Conservation (phyloP, 306 rosid genomes). For the Hylodesmum podocarpum region DNA sequence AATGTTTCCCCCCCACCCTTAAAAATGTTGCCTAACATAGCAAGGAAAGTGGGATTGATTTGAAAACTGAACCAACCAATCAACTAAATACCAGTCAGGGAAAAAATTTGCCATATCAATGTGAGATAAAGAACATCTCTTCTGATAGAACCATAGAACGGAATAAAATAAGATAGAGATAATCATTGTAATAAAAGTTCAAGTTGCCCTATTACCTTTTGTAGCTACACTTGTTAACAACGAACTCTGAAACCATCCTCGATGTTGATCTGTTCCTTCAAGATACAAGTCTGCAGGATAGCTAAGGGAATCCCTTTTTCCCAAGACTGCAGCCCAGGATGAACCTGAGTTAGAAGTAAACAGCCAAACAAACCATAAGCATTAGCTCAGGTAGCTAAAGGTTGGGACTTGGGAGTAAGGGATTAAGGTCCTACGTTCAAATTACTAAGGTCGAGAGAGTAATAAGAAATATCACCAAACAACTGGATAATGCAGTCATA, state of each 20-base stretch:
- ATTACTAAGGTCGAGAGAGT: background rate
- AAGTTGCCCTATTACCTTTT: constrained; percentile 52
- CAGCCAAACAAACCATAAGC: constrained; percentile 9
- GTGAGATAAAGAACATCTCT: background rate
- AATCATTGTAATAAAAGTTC: constrained; percentile 2
- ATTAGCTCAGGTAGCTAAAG: constrained; percentile 10
- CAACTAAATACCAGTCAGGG: background rate
- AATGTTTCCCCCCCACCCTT: no score
- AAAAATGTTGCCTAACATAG: background rate
- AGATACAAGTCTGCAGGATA: constrained; percentile 95
- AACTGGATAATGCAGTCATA: background rate
- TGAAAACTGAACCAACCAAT: background rate
- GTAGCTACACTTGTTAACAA: constrained; percentile 90
- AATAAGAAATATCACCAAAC: background rate
- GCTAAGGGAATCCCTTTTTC: constrained; percentile 61
- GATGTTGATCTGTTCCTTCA: constrained; percentile 99
- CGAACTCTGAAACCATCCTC: constrained; percentile 99
- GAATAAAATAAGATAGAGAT: background rate
- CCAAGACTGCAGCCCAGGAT: constrained; percentile 98
- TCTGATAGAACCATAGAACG: background rate
- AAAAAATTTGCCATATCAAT: background rate
- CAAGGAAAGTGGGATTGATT: background rate
- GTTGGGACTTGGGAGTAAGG: background rate
- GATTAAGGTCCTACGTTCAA: constrained; percentile 20
- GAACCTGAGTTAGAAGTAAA: constrained; percentile 69